phyloP scores from a whole-genome alignment of 1,284 basidiomycete species.

The Schizopora paradoxa region DNA sequence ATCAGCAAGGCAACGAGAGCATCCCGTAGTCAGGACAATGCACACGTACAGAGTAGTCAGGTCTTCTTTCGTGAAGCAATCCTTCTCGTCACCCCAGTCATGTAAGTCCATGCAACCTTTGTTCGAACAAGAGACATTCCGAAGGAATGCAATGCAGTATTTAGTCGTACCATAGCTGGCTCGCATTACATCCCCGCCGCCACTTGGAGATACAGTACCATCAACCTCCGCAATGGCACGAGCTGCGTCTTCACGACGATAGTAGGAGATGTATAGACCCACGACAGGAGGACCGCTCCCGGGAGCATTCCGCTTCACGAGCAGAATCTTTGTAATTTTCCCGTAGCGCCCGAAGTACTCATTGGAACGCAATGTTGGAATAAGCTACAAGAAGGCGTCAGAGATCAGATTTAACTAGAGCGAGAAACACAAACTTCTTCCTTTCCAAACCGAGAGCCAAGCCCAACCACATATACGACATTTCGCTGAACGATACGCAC shows the following conservation, averaged over 20 bases:
- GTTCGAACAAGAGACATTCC: slow-evolving; percentile 81
- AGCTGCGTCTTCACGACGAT: slow-evolving; percentile 92
- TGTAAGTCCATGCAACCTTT: slow-evolving; percentile 92
- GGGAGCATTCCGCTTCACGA: slow-evolving; percentile 84
- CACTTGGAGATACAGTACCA: slow-evolving; percentile 80
- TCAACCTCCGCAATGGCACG: slow-evolving; percentile 92
- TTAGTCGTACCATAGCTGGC: slow-evolving; percentile 97
- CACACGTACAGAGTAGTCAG: slow-evolving; percentile 74
- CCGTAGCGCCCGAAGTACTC: slow-evolving; percentile 99
- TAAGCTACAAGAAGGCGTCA: slow-evolving; percentile 53
- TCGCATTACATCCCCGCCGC: slow-evolving; percentile 76
- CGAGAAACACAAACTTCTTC: slow-evolving; percentile 72
- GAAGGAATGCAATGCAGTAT: slow-evolving; percentile 96
- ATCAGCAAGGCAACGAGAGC: slow-evolving; percentile 11
- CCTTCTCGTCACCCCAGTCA: slow-evolving; percentile 97
- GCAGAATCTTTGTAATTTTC: slow-evolving; percentile 93
- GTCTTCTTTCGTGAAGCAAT: slow-evolving; percentile 93
- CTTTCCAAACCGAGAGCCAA: slow-evolving; percentile 84
- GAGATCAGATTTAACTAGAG: slow-evolving; percentile 8
- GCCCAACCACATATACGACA: slow-evolving; percentile 94
- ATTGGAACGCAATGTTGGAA: slow-evolving; percentile 88
- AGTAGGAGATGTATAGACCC: slow-evolving; percentile 95
- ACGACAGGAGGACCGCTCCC: slow-evolving; percentile 74
- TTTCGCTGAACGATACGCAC: slow-evolving; percentile 96
- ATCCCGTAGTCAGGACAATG: background rate